Evolutionary conservation across 768 basidiomycete species (phyloP), one percentile per base, ranked within the genome.

Genomic region (Agaricus subrufescens): DNA sequence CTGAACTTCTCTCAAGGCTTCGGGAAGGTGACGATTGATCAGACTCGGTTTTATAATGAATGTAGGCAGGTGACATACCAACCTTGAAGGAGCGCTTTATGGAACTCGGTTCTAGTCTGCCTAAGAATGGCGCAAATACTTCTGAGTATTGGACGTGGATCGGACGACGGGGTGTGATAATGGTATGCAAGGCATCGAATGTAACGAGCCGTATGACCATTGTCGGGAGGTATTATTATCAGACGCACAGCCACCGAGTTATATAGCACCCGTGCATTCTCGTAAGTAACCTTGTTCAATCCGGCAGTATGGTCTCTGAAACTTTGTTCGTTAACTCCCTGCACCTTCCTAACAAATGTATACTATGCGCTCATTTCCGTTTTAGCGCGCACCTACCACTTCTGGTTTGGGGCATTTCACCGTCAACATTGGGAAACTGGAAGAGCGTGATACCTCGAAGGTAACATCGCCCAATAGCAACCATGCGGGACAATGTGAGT

Each of bases 181-280:
- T 73, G n/a, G 91, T 93, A 63, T 86, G 82, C 26, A 91, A 71
- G 1, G 83, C 83, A 63, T 93, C 91, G 61, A 93, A 91, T n/a
- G 86, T 83, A 46, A 91, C 85, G 6, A 90, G 71, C 8, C 77
- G 81, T 66, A 88, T 81, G 50, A 52, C 37, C 63, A 64, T 63
- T 34, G 52, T 42, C 10, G 15, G 19, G 29, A 31, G 45, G n/a
- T 2, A 25, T 25, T 19, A 19, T 11, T 46, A 23, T 25, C 29
- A 11, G 45, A 34, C n/a, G 45, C 46, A 47, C 46, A 47, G 46
- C 46, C 46, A 47, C 46, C 11, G 26, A 8, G 40, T 25, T 40
- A 15, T 38, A 10, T 29, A 30, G 46, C 46, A 29, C 46, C 27
- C 29, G 10, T 46, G 25, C 46, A 43, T n/a, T 19, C 42, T 43